phyloP scores from a whole-genome alignment of 75 land plant genomes.

The Pinus albicaulis region DNA sequence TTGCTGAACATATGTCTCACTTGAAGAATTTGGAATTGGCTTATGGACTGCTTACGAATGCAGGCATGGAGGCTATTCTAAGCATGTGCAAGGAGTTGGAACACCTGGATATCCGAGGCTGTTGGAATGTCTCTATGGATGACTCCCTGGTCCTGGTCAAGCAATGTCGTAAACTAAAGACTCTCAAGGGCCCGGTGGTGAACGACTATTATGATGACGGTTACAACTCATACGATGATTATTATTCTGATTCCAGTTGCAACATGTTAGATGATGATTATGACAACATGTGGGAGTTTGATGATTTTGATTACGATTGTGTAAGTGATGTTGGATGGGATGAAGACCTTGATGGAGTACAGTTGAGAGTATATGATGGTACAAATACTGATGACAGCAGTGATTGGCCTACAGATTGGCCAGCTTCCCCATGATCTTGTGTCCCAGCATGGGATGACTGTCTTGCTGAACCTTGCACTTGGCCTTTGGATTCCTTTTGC shows the following conservation, averaged over 20 bases:
- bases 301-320: constrained; percentile 15
- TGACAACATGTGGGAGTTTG: constrained; percentile 6
- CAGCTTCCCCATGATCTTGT: not conserved
- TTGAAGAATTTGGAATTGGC: constrained; percentile 76
- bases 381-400: constrained; percentile 21
- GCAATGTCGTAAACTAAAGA: constrained; percentile 34
- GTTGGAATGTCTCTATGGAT: constrained; percentile 68
- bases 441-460: too few species aligned
- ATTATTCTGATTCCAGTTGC: constrained; percentile 39
- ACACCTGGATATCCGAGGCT: constrained; percentile 68
- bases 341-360: constrained; percentile 23
- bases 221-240: constrained; percentile 46
- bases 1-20: constrained; percentile 69
- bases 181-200: constrained; percentile 42
- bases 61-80: constrained; percentile 49
- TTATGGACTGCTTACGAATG: constrained; percentile 49
- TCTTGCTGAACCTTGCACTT: too few species aligned
- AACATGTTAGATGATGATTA: constrained; percentile 20
- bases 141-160: constrained; percentile 21
- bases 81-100: constrained; percentile 56
- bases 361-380: constrained; percentile 40
- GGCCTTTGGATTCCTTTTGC: too few species aligned
- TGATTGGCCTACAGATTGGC: constrained; percentile 24
- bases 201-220: constrained; percentile 37
- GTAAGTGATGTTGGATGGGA: constrained; percentile 26